A percentile compares a stretch with the other conserved stretches of the same genome.
These are phyloP conservation scores for Elsinoe necatrix DNA, from an alignment of 2,329 filamentous ascomycete genomes.

Conservation along the genomic window DNA sequence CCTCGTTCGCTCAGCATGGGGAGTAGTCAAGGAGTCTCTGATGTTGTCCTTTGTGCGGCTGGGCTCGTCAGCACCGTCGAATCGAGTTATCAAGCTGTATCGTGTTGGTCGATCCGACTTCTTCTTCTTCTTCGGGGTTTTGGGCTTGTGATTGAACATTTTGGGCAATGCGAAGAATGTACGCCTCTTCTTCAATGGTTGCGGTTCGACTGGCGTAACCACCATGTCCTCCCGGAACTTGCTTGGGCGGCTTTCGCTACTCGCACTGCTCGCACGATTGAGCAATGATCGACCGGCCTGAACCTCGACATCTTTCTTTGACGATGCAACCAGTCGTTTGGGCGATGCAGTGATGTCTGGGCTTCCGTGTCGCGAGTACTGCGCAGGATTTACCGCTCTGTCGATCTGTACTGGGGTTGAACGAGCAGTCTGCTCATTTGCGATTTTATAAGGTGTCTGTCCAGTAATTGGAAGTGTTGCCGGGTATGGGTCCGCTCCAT, in stretches of 20 bases:
- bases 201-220: conserved; percentile 21
- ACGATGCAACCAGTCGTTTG: background rate
- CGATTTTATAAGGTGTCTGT: background rate
- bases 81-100: conserved; percentile 15
- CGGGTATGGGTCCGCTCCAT: background rate
- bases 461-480: background rate
- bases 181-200: conserved; percentile 23
- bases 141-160: conserved; percentile 20
- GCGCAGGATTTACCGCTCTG: background rate
- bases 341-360: background rate
- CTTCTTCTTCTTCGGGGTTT: conserved; percentile 20
- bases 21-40: background rate
- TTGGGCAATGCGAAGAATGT: conserved; percentile 25
- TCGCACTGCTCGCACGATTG: conserved; percentile 20
- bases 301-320: background rate
- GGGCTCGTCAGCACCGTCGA: conserved; percentile 22
- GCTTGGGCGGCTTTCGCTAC: conserved; percentile 17
- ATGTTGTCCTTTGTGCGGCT: background rate
- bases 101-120: conserved; percentile 23
- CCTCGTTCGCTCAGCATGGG: background rate
- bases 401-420: too few relatives aligned
- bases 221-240: conserved; percentile 17
- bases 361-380: background rate
- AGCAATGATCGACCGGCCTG: background rate
- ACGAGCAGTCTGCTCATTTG: background rate